Conservation (phyloP, 2,329 filamentous ascomycete species). For the Xylariaceae sp. region DNA sequence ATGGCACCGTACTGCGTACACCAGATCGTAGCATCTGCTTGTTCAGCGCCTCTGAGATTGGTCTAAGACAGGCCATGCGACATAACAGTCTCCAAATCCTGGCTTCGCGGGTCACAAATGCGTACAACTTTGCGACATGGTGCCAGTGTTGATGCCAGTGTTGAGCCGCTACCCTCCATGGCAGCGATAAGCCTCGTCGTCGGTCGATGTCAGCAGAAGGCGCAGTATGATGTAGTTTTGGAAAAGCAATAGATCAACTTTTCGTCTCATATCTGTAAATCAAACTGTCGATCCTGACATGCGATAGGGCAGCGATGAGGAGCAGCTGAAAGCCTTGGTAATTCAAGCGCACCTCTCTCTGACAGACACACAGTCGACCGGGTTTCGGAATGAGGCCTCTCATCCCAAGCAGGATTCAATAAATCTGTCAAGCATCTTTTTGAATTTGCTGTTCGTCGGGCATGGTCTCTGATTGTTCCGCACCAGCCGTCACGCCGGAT, state of each 20-base stretch:
- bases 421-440: constrained; percentile 4
- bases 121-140: neutral
- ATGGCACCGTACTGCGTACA: neutral
- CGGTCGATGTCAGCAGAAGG: constrained; percentile 12
- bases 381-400: neutral
- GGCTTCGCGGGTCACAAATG: neutral
- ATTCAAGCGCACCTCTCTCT: neutral
- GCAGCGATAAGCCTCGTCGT: constrained; percentile 5
- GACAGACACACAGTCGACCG: neutral
- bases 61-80: neutral
- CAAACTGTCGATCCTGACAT: neutral
- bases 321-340: neutral
- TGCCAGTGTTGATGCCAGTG: neutral
- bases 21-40: neutral
- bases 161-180: neutral
- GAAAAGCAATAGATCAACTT: no score
- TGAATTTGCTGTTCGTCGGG: constrained; percentile 5
- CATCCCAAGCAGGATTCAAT: neutral
- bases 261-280: neutral
- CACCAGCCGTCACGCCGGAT: neutral
- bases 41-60: neutral
- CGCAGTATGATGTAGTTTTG: constrained; percentile 3
- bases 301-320: neutral
- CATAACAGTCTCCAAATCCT: neutral
- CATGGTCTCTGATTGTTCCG: neutral